A percentile compares a stretch with the other conserved stretches of the same genome.
These are phyloP conservation scores for Metarhizium humberi DNA, from an alignment of 2,329 filamentous ascomycete species.

Conservation along the genomic window DNA sequence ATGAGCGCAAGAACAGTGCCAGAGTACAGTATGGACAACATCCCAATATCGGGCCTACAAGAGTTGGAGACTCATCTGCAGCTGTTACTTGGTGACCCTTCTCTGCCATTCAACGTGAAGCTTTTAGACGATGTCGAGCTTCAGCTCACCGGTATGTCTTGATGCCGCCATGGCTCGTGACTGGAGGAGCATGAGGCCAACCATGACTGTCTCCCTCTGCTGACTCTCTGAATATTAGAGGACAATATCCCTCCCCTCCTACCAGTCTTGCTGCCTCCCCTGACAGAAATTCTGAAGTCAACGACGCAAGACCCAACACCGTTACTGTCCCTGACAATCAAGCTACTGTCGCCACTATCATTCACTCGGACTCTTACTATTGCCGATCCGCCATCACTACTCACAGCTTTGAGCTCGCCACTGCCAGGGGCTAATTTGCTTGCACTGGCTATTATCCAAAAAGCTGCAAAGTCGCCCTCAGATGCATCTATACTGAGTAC, in stretches of 20 bases:
- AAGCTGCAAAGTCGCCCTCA: constrained; percentile 37
- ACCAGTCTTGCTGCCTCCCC: constrained; percentile 41
- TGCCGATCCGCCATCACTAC: constrained; percentile 39
- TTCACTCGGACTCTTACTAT: constrained; percentile 43
- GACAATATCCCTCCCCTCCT: constrained; percentile 43
- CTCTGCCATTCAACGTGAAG: constrained; percentile 32
- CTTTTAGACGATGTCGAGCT: constrained; percentile 51
- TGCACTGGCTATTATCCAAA: constrained; percentile 46
- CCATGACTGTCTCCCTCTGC: neutral
- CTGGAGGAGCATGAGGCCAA: neutral
- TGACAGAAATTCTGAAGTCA: constrained; percentile 42
- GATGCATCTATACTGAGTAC: constrained; percentile 41
- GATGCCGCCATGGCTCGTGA: neutral
- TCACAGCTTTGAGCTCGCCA: constrained; percentile 43
- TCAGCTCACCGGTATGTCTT: constrained; percentile 40
- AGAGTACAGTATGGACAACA: constrained; percentile 27
- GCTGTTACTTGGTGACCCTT: constrained; percentile 34
- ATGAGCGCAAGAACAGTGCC: constrained; percentile 26
- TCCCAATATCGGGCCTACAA: constrained; percentile 41
- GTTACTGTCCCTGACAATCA: constrained; percentile 43
- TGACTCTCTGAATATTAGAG: constrained; percentile 23
- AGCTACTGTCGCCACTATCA: constrained; percentile 43
- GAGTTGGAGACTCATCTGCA: constrained; percentile 47
- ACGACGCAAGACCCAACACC: constrained; percentile 41
- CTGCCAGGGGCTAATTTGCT: constrained; percentile 48